A percentile compares a stretch with the other conserved stretches of the same genome.
Evolutionary conservation across 2,329 filamentous ascomycete genomes (phyloP).

Genomic region (Apiospora malaysiana): DNA sequence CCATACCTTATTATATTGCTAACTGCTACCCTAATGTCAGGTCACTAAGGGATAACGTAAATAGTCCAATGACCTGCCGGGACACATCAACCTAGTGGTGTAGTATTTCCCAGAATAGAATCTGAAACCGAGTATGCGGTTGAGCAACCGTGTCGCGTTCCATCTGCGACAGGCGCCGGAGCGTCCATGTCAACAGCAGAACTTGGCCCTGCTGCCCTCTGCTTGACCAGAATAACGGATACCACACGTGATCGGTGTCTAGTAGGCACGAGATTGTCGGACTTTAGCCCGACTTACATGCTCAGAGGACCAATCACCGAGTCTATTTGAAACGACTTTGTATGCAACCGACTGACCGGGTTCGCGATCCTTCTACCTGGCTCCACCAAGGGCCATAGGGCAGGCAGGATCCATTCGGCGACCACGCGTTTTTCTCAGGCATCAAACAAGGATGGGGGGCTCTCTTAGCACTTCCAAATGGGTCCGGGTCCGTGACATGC

Average conservation of each 20-base stretch:
- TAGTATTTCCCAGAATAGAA: not conserved
- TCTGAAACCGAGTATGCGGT: not conserved
- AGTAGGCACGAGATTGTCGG: not conserved
- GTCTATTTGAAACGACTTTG: not conserved
- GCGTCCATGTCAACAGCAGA: no score
- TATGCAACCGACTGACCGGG: not conserved
- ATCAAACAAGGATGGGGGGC: not conserved
- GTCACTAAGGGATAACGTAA: no score
- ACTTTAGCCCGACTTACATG: not conserved
- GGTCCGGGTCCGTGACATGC: not conserved
- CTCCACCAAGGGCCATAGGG: not conserved
- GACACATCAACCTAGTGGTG: not conserved
- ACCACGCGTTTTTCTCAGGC: not conserved
- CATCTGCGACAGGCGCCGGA: no score
- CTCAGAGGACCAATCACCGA: no score
- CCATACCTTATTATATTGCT: no score
- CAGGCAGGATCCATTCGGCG: not conserved
- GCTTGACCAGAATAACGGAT: no score
- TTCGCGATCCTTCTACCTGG: not conserved
- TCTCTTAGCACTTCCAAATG: not conserved
- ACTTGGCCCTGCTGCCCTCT: no score
- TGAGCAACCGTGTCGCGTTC: not conserved
- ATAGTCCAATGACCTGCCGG: no score
- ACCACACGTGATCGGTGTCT: not conserved
- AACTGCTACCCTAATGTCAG: no score